Evolutionary conservation across 1,139 yeast genomes (phyloP), one percentile per base, ranked within the genome.

Genomic region (Candida sanyaensis): DNA sequence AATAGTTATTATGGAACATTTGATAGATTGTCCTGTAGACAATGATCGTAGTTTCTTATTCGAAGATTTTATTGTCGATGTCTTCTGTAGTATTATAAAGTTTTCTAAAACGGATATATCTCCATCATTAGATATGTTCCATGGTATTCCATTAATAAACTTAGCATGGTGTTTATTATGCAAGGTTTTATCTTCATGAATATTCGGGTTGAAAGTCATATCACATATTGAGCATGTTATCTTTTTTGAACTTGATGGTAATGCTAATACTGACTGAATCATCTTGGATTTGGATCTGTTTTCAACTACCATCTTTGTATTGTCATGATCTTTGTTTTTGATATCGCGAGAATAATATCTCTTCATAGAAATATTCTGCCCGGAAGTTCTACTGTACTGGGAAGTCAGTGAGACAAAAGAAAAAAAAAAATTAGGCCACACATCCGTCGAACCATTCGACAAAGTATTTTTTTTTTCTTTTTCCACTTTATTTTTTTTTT

Each of bases 211-310:
- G 57, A 78, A 85, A 3, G 86, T 70, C 89, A 85, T 84, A 6
- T 81, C 81, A 64, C 92, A 86, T 30, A 66, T 68, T 7, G 63
- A 50, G 56, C 91, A 85, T 0, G 81, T 73, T 7, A 63, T 66
- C 1, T 17, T 43, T 40, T 31, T 40, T 5, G 43, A 37, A 21
- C 47, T 31, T 3, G 45, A 33, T 7, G 56, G 44, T 30, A 61
- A 43, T 4, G 45, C 49, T 36, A 61, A 43, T 1, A 53, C 42
- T 2, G 63, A 47, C 42, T 62, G 66, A 5, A 58, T 50, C 38
- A 51, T 48, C 29, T 37, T 45, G 12, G 43, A 6, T 33, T 41
- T 32, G 4, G 32, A 24, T 17, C 27, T 33, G n/a, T 12, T 32
- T 5, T 7, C 33, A 21, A 10, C 30, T 5, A 12, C 34, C 44